Conservation (phyloP, 2,329 filamentous ascomycete species). For the Apiospora rasikravindrae region DNA sequence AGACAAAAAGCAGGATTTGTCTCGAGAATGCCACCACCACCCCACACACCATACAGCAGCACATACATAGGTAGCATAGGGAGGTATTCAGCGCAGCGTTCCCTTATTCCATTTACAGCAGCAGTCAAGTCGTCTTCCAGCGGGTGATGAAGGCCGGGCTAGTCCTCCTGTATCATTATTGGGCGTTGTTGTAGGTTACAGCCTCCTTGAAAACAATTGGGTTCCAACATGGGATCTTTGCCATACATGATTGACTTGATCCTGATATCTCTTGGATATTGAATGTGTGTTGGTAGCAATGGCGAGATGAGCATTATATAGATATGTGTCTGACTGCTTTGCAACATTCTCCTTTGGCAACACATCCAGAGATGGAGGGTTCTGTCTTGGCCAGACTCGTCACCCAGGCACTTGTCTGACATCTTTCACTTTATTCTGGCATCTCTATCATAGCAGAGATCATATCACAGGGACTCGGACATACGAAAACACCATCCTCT, state of each 20-base stretch:
- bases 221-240: neutral
- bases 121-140: neutral
- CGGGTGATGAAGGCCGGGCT: neutral
- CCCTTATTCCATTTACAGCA: neutral
- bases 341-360: neutral
- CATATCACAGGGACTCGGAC: neutral
- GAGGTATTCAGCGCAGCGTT: slow-evolving; percentile 14
- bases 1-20: neutral
- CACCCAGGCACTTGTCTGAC: no score
- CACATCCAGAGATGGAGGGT: no score
- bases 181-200: neutral
- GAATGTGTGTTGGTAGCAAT: neutral
- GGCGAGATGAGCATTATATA: neutral
- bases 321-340: neutral
- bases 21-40: neutral
- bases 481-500: neutral
- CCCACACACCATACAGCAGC: neutral
- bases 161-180: neutral
- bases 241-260: neutral
- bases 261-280: neutral
- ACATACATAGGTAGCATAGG: slow-evolving; percentile 6
- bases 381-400: no score
- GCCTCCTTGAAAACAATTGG: neutral
- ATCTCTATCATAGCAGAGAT: neutral
- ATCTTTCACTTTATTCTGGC: neutral